These are phyloP conservation scores for Heterobasidion occidentale DNA, from an alignment of 1,284 basidiomycete species.

Conservation along the genomic window DNA sequence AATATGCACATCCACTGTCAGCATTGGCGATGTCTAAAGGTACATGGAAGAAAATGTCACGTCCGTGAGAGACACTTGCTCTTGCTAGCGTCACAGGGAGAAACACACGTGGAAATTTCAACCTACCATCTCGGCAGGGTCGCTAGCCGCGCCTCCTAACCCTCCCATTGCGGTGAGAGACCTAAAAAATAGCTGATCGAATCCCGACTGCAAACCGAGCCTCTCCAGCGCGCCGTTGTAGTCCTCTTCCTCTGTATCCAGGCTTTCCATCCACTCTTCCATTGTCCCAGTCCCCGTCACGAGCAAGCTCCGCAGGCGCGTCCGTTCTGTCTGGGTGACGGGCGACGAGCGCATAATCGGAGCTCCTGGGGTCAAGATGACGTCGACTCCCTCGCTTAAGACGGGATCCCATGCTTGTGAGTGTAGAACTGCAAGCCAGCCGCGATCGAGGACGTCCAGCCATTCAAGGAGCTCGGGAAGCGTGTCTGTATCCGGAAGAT, in stretches of 20 bases:
- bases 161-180: conserved; percentile 50
- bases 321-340: conserved; percentile 59
- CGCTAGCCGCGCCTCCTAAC: conserved; percentile 1
- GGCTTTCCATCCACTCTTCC: conserved; percentile 56
- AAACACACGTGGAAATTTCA: neutral
- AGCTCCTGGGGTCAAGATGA: conserved; percentile 12
- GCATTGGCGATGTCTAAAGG: no score
- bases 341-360: conserved; percentile 30
- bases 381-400: conserved; percentile 36
- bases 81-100: neutral
- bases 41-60: neutral
- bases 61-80: neutral
- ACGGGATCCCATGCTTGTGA: conserved; percentile 56
- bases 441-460: conserved; percentile 62
- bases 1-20: no score
- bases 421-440: conserved; percentile 58
- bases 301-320: conserved; percentile 56
- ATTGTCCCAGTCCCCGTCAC: conserved; percentile 46
- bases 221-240: conserved; percentile 30
- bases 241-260: conserved; percentile 17
- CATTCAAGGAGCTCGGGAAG: conserved; percentile 50
- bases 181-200: conserved; percentile 52
- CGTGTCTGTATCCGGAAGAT: conserved; percentile 32
- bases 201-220: conserved; percentile 47
- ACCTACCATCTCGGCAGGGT: neutral